Evolutionary conservation across 495 filamentous ascomycete species (phyloP).

Genomic region (Hypoxylon fragiforme): DNA sequence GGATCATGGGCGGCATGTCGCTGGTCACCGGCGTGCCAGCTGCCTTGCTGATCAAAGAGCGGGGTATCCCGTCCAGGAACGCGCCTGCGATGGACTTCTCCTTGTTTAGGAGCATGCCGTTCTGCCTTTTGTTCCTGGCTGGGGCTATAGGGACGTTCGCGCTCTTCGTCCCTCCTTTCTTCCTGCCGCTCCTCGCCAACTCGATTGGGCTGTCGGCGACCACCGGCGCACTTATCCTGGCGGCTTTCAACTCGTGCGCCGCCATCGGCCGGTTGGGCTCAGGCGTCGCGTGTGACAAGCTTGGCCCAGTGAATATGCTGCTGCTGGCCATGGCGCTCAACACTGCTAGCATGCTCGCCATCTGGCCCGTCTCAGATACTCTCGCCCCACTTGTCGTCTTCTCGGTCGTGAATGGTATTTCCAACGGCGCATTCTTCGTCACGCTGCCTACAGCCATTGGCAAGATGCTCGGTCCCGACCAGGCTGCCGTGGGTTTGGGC

Average conservation of each 20-base stretch:
- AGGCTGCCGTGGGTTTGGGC: conserved; percentile 59
- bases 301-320: conserved; percentile 57
- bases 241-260: conserved; percentile 58
- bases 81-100: too few relatives aligned
- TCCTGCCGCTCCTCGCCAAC: conserved; percentile 48
- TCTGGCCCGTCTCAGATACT: conserved; percentile 58
- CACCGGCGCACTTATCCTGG: conserved; percentile 56
- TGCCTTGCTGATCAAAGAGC: conserved; percentile 58
- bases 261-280: conserved; percentile 54
- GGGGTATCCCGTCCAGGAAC: not conserved
- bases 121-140: conserved; percentile 48
- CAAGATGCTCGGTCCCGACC: conserved; percentile 56
- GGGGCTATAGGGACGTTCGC: conserved; percentile 63
- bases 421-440: conserved; percentile 61
- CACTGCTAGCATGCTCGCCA: conserved; percentile 56
- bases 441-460: conserved; percentile 63
- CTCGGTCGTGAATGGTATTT: conserved; percentile 56
- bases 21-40: conserved; percentile 53
- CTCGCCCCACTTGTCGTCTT: conserved; percentile 56
- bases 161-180: conserved; percentile 64
- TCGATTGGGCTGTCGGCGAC: conserved; percentile 49
- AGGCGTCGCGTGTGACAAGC: conserved; percentile 52
- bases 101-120: conserved; percentile 8
- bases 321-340: conserved; percentile 40
- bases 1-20: conserved; percentile 45